Evolutionary conservation across 2,329 filamentous ascomycete species (phyloP), one percentile per base, ranked within the genome.

Genomic region (Aspergillus ustus): DNA sequence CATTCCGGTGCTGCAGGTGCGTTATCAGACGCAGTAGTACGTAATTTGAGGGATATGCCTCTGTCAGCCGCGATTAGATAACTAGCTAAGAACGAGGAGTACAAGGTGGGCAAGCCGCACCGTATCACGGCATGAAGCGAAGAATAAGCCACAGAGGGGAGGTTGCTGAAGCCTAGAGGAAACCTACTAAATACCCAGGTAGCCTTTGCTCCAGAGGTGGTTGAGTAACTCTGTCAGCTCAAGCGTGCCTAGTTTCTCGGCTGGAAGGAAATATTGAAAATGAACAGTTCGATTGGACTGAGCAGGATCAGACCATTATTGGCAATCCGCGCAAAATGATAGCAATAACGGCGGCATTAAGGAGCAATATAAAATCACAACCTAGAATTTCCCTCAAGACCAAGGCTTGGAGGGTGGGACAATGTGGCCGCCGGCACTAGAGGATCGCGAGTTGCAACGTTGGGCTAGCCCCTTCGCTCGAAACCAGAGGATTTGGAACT

Each of bases 371-470:
- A 44, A 45, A 44, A 8, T 50, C 22, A 53, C 46, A n/a, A n/a
- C n/a, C n/a, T n/a, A 40, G 34, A 49, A 48, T 49, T 44, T 40
- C 45, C 51, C 19, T 52, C 52, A 50, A 22, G 28, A 43, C 51
- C 37, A 37, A 51, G 22, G 22, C 31, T 48, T 57, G 52, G 58
- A 59, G 48, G 63, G 61, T 64, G 65, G 63, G 61, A 67, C 57
- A 57, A 56, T 53, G 50, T 48, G 28, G 43, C 51, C 63, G 61
- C 63, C 59, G 63, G 54, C 63, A 64, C 61, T 66, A 66, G 60
- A 44, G 58, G 19, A 60, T 52, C 46, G 54, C 34, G 55, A 51
- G 55, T 52, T 52, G 55, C 28, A 57, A 57, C 55, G n/a, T 57
- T 25, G 22, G 34, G 37, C n/a, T 13, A 40, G 44, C 49, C n/a